Evolutionary conservation across 306 rosid species (phyloP).

Genomic region (Corylus americana): DNA sequence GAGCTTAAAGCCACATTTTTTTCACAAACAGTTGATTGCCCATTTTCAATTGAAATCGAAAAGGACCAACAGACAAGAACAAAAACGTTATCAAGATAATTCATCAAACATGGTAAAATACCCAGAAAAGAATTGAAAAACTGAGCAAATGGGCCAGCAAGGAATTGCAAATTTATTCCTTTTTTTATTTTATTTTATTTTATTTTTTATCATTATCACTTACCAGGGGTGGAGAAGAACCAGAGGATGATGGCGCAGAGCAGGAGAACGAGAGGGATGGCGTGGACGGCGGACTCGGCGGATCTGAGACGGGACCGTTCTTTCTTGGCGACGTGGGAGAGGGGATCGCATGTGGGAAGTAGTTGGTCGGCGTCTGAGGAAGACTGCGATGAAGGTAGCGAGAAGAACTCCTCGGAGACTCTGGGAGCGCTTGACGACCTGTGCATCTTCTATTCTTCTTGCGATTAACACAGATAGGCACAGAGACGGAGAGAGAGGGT

Average conservation of each 20-base stretch:
- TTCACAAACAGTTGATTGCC: background rate
- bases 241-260: constrained; percentile 86
- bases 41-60: background rate
- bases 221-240: constrained; percentile 70
- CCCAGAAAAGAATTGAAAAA: background rate
- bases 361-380: constrained; percentile 30
- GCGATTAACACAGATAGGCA: background rate
- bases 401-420: constrained; percentile 12
- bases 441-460: constrained; percentile 35
- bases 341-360: constrained; percentile 79
- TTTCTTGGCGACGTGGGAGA: constrained; percentile 60
- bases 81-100: background rate
- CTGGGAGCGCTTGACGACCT: constrained; percentile 38
- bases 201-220: background rate
- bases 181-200: too few relatives aligned
- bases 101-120: background rate
- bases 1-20: background rate
- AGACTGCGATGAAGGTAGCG: constrained; percentile 12
- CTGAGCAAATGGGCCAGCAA: background rate
- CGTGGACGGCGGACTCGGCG: constrained; percentile 67
- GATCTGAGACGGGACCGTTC: constrained; percentile 60
- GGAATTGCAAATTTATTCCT: background rate
- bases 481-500: background rate
- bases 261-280: constrained; percentile 72
- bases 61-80: background rate